Conservation (phyloP, 2,329 filamentous ascomycete species). For the Penicillium sp. region DNA sequence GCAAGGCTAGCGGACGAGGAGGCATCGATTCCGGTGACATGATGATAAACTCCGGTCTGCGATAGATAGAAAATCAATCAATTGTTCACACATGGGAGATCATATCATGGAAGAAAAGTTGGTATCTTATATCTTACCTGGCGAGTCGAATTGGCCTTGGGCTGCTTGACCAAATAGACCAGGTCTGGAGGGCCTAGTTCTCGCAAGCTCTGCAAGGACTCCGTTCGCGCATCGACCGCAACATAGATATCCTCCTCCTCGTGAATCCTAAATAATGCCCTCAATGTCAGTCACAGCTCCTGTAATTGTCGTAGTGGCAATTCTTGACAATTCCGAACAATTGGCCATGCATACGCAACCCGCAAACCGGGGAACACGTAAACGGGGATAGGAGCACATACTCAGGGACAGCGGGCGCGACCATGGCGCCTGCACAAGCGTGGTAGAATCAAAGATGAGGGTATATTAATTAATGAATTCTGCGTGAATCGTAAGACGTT, state of each 20-base stretch:
- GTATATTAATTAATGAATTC: conserved; percentile 1
- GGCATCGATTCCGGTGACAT: conserved; percentile 95
- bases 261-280: conserved; percentile 65
- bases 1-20: conserved; percentile 96
- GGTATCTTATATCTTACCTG: conserved; percentile 47
- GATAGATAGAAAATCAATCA: conserved; percentile 9
- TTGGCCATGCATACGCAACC: conserved; percentile 23
- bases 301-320: conserved; percentile 6
- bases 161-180: conserved; percentile 85
- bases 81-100: background rate
- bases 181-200: conserved; percentile 95
- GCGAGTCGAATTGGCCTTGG: conserved; percentile 56
- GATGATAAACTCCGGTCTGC: conserved; percentile 90
- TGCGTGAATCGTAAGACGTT: conserved; percentile 5
- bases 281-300: conserved; percentile 20
- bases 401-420: conserved; percentile 74
- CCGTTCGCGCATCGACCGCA: conserved; percentile 87
- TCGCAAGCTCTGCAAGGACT: conserved; percentile 77
- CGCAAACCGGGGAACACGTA: conserved; percentile 30
- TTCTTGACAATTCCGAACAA: conserved; percentile 8
- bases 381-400: conserved; percentile 46
- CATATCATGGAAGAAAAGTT: background rate
- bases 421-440: conserved; percentile 53
- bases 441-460: conserved; percentile 9
- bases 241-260: conserved; percentile 84